Base-by-base conservation (phyloP, 495 filamentous ascomycete species). In the Mytilinidion resinicola region DNA sequence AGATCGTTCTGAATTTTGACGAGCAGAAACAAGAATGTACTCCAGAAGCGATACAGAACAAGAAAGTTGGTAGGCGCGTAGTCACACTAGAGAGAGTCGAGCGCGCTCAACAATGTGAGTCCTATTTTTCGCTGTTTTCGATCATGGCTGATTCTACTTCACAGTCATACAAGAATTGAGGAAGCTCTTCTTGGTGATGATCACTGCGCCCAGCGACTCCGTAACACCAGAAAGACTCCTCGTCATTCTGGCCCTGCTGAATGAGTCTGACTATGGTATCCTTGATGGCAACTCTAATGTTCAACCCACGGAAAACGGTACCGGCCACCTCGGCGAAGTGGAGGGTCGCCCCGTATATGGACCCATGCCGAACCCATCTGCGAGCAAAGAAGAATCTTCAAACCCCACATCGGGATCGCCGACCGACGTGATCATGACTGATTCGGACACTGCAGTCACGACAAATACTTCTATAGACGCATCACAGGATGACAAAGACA, bases 171-270 rank as follows among this genome's bases (percentile, higher is more conserved):
- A 76, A 34, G 87, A 93, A 60, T 75, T 96, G n/a, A 77, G 80
- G 38, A 74, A 71, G 9, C 76, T 98, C 1, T 98, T 95, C 67
- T 67, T 78, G 4, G 78, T 80, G 41, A 82, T 98, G 70, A 91
- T 81, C 61, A 78, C 69, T 55, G 82, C 78, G 30, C 68, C 70
- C 43, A 72, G 65, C 37, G 67, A 71, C 57, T 82, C 67, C 61
- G 85, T 83, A 60, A 81, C 66, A 42, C 93, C 93, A 0, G 81
- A 86, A 10, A 82, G 82, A 51, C 86, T 93, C 60, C 80, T 97
- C 60, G 92, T 91, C 19, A 84, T 90, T 39, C 81, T 92, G 33
- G 89, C 91, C 3, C 76, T 93, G 43, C 80, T 86, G 59, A 85
- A 78, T 3, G 79, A 79, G 34, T 83, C 84, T 67, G 80, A 77